Percentiles rank a stretch among this genome's conserved stretches.
Evolutionary conservation across 2,329 filamentous ascomycete genomes (phyloP).

Genomic region (Fusarium fracticaudum): DNA sequence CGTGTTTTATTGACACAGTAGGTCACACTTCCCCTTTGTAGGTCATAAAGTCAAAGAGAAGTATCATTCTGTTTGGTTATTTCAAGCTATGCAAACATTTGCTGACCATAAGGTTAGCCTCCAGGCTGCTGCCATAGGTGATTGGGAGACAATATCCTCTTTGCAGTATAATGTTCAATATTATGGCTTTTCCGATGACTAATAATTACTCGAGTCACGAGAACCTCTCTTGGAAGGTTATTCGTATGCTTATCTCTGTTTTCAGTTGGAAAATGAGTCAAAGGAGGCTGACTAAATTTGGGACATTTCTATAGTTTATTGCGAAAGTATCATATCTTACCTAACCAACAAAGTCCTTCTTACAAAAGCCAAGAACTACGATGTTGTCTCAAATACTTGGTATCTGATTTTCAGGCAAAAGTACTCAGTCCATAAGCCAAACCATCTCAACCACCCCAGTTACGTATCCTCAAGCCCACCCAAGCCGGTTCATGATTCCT

Average conservation of each 20-base stretch:
- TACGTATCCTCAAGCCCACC: neutral
- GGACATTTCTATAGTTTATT: too few relatives aligned
- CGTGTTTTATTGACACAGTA: rapidly evolving
- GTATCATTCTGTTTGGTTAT: rapidly evolving
- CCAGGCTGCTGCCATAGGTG: neutral
- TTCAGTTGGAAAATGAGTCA: too few relatives aligned
- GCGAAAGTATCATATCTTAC: neutral
- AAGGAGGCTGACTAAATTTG: too few relatives aligned
- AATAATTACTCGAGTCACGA: rapidly evolving
- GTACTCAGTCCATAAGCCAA: neutral
- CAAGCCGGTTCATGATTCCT: neutral
- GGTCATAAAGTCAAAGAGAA: rapidly evolving
- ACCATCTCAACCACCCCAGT: neutral
- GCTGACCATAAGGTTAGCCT: rapidly evolving
- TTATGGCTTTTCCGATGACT: neutral
- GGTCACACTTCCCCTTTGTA: rapidly evolving
- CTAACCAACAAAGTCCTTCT: neutral
- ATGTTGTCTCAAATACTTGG: neutral
- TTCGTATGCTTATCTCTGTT: too few relatives aligned
- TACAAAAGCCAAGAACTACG: neutral
- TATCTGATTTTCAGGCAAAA: neutral
- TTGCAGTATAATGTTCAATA: rapidly evolving
- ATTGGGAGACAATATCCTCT: too few relatives aligned
- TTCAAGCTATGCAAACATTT: too few relatives aligned
- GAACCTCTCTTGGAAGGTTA: rapidly evolving